Percentiles rank a stretch among this genome's conserved stretches.
phyloP scores from a whole-genome alignment of 2,329 filamentous ascomycete species.

The Cyphellophora europaea region DNA sequence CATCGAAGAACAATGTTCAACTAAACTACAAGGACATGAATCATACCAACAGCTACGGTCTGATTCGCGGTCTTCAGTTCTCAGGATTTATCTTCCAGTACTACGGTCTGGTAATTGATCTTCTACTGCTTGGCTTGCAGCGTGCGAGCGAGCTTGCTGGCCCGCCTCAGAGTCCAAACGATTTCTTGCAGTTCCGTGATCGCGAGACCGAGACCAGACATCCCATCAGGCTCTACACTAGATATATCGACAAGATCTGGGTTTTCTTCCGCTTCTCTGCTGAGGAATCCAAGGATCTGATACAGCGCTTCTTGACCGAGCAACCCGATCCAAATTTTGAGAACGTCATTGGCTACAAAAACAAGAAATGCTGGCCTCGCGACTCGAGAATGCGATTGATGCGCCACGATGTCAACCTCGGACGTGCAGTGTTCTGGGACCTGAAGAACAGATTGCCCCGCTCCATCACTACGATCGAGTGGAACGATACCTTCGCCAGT shows the following conservation, averaged over 20 bases:
- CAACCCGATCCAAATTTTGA: slow-evolving; percentile 98
- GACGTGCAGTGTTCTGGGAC: slow-evolving; percentile 97
- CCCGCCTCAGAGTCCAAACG: slow-evolving; percentile 85
- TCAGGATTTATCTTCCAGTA: slow-evolving; percentile 99
- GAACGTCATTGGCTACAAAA: slow-evolving; percentile 97
- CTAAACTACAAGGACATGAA: slow-evolving; percentile 99
- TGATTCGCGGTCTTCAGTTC: slow-evolving; percentile 97
- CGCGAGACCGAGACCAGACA: slow-evolving; percentile 85
- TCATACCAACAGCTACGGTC: slow-evolving; percentile 95
- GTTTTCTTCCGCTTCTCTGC: slow-evolving; percentile 90
- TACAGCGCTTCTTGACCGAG: slow-evolving; percentile 94
- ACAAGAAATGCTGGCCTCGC: slow-evolving; percentile 98
- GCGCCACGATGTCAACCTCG: slow-evolving; percentile 96
- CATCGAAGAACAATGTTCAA: slow-evolving; percentile 98
- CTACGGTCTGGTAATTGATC: slow-evolving; percentile 90
- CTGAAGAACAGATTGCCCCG: slow-evolving; percentile 92
- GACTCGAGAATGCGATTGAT: slow-evolving; percentile 97
- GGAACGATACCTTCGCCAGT: slow-evolving; percentile 97
- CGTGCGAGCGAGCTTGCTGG: slow-evolving; percentile 97
- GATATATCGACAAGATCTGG: slow-evolving; percentile 98
- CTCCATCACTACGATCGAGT: slow-evolving; percentile 94
- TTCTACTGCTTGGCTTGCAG: slow-evolving; percentile 83
- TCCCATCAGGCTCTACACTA: slow-evolving; percentile 92
- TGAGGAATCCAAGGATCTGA: slow-evolving; percentile 89
- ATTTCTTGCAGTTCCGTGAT: slow-evolving; percentile 95